Evolutionary conservation across 2,329 filamentous ascomycete species (phyloP).

Genomic region (Cladophialophora bantiana): DNA sequence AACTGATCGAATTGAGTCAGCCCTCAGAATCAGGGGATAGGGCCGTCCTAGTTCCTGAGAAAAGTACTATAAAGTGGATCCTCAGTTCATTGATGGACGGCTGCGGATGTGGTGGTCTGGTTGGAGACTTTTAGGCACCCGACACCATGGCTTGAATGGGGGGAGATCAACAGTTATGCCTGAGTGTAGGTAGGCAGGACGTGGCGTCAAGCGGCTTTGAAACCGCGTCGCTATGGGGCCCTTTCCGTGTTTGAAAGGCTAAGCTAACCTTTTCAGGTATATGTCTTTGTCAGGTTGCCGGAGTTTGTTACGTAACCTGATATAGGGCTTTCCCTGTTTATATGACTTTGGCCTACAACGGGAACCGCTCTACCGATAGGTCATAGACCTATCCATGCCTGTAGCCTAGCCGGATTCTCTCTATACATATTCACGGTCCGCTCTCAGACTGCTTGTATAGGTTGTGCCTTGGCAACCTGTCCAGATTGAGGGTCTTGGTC

Average conservation of each 20-base stretch:
- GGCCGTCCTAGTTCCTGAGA: not conserved
- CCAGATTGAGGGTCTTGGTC: too few species aligned
- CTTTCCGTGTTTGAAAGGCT: not conserved
- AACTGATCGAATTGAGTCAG: not conserved
- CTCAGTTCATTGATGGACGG: not conserved
- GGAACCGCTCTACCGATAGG: too few species aligned
- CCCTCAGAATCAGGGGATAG: not conserved
- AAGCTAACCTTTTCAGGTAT: not conserved
- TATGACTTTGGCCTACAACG: too few species aligned
- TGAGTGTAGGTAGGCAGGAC: not conserved
- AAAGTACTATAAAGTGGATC: not conserved
- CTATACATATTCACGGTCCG: too few species aligned
- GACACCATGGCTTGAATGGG: not conserved
- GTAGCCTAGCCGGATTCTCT: too few species aligned
- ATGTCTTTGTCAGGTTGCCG: not conserved
- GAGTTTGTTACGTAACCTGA: too few species aligned
- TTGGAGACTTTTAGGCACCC: not conserved
- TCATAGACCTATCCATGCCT: too few species aligned
- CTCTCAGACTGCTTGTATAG: too few species aligned
- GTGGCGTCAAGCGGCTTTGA: not conserved
- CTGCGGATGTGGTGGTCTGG: not conserved
- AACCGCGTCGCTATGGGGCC: not conserved
- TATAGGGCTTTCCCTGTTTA: too few species aligned
- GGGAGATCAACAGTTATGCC: not conserved
- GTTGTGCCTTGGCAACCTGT: too few species aligned